Percentiles rank a stretch among this genome's conserved stretches.
These are phyloP conservation scores for Trypanosoma platydactyli DNA, from an alignment of 208 protist species.

Conservation along the genomic window DNA sequence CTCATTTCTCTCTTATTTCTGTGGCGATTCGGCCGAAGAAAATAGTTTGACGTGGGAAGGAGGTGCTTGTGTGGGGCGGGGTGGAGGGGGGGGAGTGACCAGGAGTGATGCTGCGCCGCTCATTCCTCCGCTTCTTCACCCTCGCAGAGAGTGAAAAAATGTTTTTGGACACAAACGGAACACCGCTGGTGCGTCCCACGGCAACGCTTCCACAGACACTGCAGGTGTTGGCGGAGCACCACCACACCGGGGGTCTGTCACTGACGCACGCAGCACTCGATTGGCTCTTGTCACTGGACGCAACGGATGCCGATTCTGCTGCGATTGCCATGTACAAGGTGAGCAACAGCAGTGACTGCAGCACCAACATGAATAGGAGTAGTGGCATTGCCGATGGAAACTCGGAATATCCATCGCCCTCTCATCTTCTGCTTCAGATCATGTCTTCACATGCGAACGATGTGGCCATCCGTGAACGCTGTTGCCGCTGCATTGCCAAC, in stretches of 20 bases:
- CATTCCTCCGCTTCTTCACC: slow-evolving; percentile 29
- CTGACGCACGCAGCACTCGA: slow-evolving; percentile 32
- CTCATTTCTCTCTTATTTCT: slow-evolving; percentile 2
- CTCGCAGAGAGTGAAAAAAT: slow-evolving; percentile 44
- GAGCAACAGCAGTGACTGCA: background rate
- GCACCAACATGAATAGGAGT: background rate
- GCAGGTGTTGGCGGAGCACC: slow-evolving; percentile 22
- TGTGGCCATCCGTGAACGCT: slow-evolving; percentile 54
- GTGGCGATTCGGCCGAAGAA: background rate
- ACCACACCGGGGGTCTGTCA: background rate
- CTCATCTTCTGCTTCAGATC: slow-evolving; percentile 53
- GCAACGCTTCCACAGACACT: slow-evolving; percentile 26
- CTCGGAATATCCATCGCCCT: background rate
- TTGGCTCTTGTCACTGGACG: slow-evolving; percentile 56
- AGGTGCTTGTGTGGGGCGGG: too few species aligned
- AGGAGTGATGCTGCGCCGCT: slow-evolving; percentile 31
- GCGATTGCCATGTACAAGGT: slow-evolving; percentile 36
- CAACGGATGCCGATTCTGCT: slow-evolving; percentile 55
- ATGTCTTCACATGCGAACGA: slow-evolving; percentile 57
- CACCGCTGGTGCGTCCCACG: slow-evolving; percentile 16
- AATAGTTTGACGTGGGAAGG: too few species aligned
- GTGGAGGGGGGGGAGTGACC: background rate
- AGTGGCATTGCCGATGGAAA: background rate
- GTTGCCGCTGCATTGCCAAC: slow-evolving; percentile 85
- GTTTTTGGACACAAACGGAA: slow-evolving; percentile 36